Evolutionary conservation across 148 eudicot species (phyloP).

Genomic region (Fagopyrum esculentum): DNA sequence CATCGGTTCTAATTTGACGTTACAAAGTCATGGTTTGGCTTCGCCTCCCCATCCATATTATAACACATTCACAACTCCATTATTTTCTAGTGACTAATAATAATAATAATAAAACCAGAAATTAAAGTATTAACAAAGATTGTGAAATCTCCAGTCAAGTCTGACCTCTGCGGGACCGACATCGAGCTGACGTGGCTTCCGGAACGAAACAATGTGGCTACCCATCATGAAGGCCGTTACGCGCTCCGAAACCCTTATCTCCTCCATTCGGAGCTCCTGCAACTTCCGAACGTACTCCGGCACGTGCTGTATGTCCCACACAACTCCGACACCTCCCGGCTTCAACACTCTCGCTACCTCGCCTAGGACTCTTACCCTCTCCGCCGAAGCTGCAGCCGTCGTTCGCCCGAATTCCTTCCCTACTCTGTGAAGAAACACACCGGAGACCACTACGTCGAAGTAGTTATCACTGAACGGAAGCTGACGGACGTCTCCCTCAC

Average conservation of each 20-base stretch:
- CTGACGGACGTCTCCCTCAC: conserved; percentile 71
- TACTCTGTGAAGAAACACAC: conserved; percentile 51
- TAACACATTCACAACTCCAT: background rate
- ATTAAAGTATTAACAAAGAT: background rate
- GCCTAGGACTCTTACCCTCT: conserved; percentile 65
- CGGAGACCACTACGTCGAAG: conserved; percentile 93
- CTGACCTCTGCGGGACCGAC: conserved; percentile 42
- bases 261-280: conserved; percentile 76
- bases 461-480: conserved; percentile 72
- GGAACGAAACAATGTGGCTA: conserved; percentile 76
- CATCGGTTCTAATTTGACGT: background rate
- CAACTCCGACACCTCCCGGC: conserved; percentile 75
- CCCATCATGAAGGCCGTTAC: conserved; percentile 94
- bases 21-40: conserved; percentile 3
- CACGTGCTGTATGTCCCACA: conserved; percentile 88
- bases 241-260: conserved; percentile 69
- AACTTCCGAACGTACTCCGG: conserved; percentile 75
- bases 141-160: conserved; percentile 71
- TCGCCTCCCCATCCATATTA: conserved; percentile 8
- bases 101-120: background rate
- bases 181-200: conserved; percentile 49
- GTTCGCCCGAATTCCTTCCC: conserved; percentile 65
- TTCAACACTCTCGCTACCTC: conserved; percentile 78
- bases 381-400: conserved; percentile 70
- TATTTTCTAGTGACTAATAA: background rate